These are phyloP conservation scores for Boehmeria nivea DNA, from an alignment of 306 rosid genomes.

Conservation along the genomic window DNA sequence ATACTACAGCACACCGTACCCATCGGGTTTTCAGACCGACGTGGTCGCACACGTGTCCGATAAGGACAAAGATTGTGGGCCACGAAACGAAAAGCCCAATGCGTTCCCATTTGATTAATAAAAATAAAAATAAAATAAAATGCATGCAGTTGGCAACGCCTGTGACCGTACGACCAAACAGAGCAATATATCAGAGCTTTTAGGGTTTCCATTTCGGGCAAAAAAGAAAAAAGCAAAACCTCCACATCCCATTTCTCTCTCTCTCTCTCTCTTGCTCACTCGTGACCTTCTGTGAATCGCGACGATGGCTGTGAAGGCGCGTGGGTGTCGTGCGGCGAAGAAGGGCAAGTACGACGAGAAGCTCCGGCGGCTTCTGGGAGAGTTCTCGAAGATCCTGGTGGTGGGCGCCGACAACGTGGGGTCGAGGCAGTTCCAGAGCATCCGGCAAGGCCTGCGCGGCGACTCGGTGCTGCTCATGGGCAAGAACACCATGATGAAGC, in stretches of 20 bases:
- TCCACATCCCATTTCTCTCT: neutral
- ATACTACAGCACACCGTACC: too few species aligned
- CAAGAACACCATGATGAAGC: slow-evolving; percentile 94
- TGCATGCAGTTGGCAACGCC: too few species aligned
- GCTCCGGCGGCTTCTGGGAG: slow-evolving; percentile 59
- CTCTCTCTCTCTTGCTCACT: neutral
- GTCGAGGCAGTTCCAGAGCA: slow-evolving; percentile 75
- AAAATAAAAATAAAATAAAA: too few species aligned
- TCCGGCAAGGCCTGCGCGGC: slow-evolving; percentile 70
- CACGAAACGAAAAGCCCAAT: too few species aligned
- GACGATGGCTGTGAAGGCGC: slow-evolving; percentile 48
- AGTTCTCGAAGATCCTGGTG: slow-evolving; percentile 58
- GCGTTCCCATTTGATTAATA: too few species aligned
- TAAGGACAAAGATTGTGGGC: too few species aligned
- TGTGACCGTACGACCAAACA: neutral
- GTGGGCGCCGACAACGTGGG: slow-evolving; percentile 87
- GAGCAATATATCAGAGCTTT: neutral
- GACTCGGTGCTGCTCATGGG: slow-evolving; percentile 82
- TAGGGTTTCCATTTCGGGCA: slow-evolving; percentile 5
- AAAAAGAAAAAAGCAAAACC: neutral
- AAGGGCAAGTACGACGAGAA: slow-evolving; percentile 60
- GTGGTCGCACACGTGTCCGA: too few species aligned
- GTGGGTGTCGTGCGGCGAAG: slow-evolving; percentile 60
- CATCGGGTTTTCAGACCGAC: too few species aligned
- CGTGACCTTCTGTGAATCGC: neutral